Conservation (phyloP, 176 grass and related monocot genomes). For the Chrysopogon serrulatus region DNA sequence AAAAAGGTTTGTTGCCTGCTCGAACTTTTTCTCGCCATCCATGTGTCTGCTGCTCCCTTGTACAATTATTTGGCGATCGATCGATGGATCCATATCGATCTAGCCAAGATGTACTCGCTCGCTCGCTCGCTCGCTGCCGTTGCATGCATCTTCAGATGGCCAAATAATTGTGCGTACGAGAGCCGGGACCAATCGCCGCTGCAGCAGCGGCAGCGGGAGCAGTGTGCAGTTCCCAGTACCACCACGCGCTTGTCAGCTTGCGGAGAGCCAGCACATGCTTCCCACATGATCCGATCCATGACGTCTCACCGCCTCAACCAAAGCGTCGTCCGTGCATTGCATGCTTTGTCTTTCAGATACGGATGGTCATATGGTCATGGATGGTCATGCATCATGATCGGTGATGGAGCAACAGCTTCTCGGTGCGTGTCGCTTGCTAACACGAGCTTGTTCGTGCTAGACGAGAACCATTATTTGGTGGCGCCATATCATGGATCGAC, state of each 20-base stretch:
- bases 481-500: background rate
- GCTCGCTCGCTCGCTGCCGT: background rate
- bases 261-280: constrained; percentile 9
- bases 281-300: constrained; percentile 13
- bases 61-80: constrained; percentile 23
- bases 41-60: background rate
- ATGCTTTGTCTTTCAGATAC: background rate
- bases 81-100: constrained; percentile 5
- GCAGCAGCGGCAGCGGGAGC: background rate
- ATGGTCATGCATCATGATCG: background rate
- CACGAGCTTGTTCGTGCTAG: background rate
- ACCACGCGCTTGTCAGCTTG: constrained; percentile 31
- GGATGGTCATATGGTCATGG: background rate
- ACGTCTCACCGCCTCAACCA: background rate
- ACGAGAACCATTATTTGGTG: background rate
- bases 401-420: background rate
- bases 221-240: background rate
- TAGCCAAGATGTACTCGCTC: background rate
- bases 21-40: background rate
- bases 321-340: background rate
- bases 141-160: background rate
- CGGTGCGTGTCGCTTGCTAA: background rate
- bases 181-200: constrained; percentile 12
- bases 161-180: constrained; percentile 35
- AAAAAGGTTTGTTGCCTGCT: background rate